Evolutionary conservation across 306 rosid genomes (phyloP).

Genomic region (Geum urbanum): DNA sequence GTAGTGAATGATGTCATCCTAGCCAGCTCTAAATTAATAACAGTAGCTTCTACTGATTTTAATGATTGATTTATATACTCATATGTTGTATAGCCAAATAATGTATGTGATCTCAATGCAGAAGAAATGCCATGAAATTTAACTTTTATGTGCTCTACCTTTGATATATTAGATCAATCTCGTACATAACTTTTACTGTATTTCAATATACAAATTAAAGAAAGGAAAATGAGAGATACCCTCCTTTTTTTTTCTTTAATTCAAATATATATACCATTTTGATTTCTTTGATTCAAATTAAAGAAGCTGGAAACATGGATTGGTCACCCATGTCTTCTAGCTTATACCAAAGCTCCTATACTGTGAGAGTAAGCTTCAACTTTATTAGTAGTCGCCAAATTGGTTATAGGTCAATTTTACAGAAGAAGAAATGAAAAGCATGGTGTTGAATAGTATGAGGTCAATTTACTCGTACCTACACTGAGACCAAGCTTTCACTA

Average conservation of each 20-base stretch:
- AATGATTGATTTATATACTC: no score
- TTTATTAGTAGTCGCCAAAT: slow-evolving; percentile 3
- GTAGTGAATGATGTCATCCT: no score
- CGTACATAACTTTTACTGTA: neutral
- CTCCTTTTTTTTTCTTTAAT: neutral
- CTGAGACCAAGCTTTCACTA: no score
- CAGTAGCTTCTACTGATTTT: slow-evolving; percentile 31
- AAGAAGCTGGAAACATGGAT: neutral
- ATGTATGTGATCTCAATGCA: slow-evolving; percentile 22
- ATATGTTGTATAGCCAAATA: slow-evolving; percentile 44
- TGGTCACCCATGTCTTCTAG: neutral
- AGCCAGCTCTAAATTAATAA: no score
- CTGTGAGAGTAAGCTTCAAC: neutral
- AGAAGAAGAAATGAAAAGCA: neutral
- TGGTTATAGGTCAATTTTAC: slow-evolving; percentile 11
- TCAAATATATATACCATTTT: slow-evolving; percentile 1
- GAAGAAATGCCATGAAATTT: slow-evolving; percentile 13
- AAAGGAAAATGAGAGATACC: neutral
- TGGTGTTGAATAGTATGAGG: neutral
- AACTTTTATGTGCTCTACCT: no score
- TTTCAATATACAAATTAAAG: neutral
- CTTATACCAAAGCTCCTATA: neutral
- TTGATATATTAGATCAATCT: neutral
- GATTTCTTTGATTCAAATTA: neutral
- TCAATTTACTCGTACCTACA: neutral